Evolutionary conservation across 2,329 filamentous ascomycete genomes (phyloP), one percentile per base, ranked within the genome.

Genomic region (Microsporum audouinii): DNA sequence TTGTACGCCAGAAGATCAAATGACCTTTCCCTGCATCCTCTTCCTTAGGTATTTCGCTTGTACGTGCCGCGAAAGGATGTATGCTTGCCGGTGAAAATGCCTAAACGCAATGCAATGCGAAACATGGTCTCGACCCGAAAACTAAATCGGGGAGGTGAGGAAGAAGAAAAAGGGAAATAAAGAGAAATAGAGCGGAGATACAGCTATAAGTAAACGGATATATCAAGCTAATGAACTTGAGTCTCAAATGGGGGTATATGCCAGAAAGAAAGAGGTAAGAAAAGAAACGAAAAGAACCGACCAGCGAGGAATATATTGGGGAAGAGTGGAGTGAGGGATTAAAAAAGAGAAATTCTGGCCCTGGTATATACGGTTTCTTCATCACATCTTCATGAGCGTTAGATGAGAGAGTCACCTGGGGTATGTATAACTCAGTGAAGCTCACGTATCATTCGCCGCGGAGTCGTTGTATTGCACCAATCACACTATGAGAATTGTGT

Each of bases 391-490:
- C 39, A 43, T 1, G 7, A 43, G 39, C 17, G 17, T 23, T 23
- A 23, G 17, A 23, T 23, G 17, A 23, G 17, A 36, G 34, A 36
- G 34, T n/a, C 6, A 3, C 10, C 6, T 12, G 12, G 14, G 7
- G 5, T 33, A 55, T 17, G 14, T 23, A 23, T 3, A 55, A 31
- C 23, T 17, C 36, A 55, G 49, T 55, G 49, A 29, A 34, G 49
- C 12, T 36, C 49, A 34, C 49, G 49, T 31, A 55, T 55, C 49
- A 55, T 55, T 34, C 49, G 49, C 14, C 49, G 49, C 8, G 49
- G 10, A 36, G 49, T 55, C 17, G 71, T 73, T 27, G 71, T 73
- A 63, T 76, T 76, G 65, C 75, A 77, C 75, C 75, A 76, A 63
- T 76, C 74, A 64, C 75, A 75, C 73, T 76, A 49, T 64, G 62